Base-by-base conservation (phyloP, 805 yeast genomes). In the Wickerhamiella qilinensis region DNA sequence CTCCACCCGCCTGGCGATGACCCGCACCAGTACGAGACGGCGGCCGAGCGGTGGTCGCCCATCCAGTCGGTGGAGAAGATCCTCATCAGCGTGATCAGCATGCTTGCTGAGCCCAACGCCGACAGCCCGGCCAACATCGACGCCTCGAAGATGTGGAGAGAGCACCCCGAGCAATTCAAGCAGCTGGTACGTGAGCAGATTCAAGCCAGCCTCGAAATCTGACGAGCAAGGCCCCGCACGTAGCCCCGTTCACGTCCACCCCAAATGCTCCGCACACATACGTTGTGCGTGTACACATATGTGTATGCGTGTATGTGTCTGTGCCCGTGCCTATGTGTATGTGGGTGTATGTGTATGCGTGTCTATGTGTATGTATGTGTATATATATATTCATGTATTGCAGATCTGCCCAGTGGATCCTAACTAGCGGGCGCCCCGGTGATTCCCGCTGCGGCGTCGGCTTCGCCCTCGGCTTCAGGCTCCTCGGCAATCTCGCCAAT, bases 11-110 rank as follows among this genome's bases (percentile, higher is more conserved):
- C 97, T 1, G 98, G 98, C 9, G 94, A 86, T 50, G 98, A 91
- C 58, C 97, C 98, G 17, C 73, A 85, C 56, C 85, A 79, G 68
- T 91, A 91, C 60, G 98, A 91, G 58, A 61, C 82, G 22, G 94
- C 97, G 0, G 93, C 86, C 49, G 98, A 91, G 60, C 66, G 98
- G 47, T 91, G 98, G 98, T 81, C 93, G 5, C 98, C 98, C 0
- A 86, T 91, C 22, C 98, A 91, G 57, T 81, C 93, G 54, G 86
- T 91, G n/a, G 98, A 91, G 60, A 91, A 91, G 68, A 91, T 91
- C 43, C 64, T 91, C 44, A 61, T 91, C 42, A 79, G 93, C 57
- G 97, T 91, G 18, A 74, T 86, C 69, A 81, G 94, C 52, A 86
- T 91, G 96, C 67, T 91, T 43, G 94, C 96, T 4, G 65, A 91